Conservation (phyloP, 495 filamentous ascomycete genomes). For the Penicillium soppii region DNA sequence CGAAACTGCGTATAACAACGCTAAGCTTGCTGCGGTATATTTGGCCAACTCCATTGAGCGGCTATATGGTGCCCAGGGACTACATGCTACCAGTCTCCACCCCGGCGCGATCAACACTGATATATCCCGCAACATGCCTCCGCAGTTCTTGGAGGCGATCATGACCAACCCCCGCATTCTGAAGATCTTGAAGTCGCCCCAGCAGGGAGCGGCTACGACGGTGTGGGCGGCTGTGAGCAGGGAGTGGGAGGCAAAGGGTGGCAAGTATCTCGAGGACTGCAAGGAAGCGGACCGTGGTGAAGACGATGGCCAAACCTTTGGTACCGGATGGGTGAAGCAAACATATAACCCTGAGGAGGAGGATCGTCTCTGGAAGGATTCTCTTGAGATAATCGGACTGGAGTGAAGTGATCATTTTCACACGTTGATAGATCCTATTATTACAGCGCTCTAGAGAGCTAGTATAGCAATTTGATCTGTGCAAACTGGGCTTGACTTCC, state of each 20-base stretch:
- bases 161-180: constrained; percentile 18
- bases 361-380: constrained; percentile 39
- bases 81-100: constrained; percentile 37
- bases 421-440: not conserved
- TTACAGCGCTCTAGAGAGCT: not conserved
- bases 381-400: constrained; percentile 32
- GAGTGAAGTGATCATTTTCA: not conserved
- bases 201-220: constrained; percentile 40
- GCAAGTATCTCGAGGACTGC: constrained; percentile 41
- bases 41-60: constrained; percentile 42
- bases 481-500: not conserved
- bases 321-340: constrained; percentile 29
- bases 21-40: constrained; percentile 37
- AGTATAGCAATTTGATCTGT: not conserved
- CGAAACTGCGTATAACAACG: constrained; percentile 28
- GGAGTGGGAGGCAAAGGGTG: constrained; percentile 36
- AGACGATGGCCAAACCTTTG: constrained; percentile 10
- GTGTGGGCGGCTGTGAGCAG: constrained; percentile 40
- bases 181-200: constrained; percentile 29
- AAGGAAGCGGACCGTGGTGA: constrained; percentile 15
- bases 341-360: constrained; percentile 36
- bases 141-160: constrained; percentile 12
- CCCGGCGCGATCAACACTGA: constrained; percentile 29
- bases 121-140: not conserved
- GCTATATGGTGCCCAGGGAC: constrained; percentile 32